A percentile compares a stretch with the other conserved stretches of the same genome.
phyloP scores from a whole-genome alignment of 306 rosid species.

The Rosa persica region DNA sequence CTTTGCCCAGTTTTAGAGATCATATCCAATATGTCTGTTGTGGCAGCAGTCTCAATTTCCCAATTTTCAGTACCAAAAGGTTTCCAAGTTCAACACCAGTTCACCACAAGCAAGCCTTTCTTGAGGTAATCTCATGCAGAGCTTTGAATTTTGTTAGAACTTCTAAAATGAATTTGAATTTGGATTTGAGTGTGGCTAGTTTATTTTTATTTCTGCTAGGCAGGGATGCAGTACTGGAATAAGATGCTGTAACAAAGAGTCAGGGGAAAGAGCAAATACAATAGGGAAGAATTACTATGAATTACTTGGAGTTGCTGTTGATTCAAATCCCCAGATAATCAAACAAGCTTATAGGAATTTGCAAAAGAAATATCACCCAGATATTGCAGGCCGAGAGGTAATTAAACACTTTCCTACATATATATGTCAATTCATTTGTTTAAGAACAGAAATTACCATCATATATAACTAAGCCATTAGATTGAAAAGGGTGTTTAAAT shows the following conservation, averaged over 20 bases:
- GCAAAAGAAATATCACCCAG: slow-evolving; percentile 82
- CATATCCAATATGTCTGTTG: slow-evolving; percentile 37
- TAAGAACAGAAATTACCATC: not conserved
- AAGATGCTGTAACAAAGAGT: slow-evolving; percentile 45
- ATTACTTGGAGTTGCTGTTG: slow-evolving; percentile 64
- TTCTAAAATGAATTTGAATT: not conserved
- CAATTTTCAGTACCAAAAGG: slow-evolving; percentile 30
- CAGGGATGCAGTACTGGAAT: slow-evolving; percentile 30
- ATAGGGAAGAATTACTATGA: slow-evolving; percentile 54
- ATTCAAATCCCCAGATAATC: slow-evolving; percentile 52
- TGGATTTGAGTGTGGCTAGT: not conserved
- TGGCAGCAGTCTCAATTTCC: slow-evolving; percentile 25
- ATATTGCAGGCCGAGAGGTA: slow-evolving; percentile 78
- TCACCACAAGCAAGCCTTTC: slow-evolving; percentile 28
- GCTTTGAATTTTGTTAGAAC: not conserved
- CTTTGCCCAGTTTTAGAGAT: not conserved
- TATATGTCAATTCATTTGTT: not conserved
- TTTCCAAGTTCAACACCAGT: slow-evolving; percentile 34
- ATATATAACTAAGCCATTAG: not conserved
- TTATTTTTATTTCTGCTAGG: slow-evolving; percentile 5
- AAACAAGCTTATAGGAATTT: slow-evolving; percentile 72
- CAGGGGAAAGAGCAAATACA: slow-evolving; percentile 24
- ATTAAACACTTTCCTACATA: not conserved
- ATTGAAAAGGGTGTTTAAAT: not conserved
- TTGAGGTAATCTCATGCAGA: slow-evolving; percentile 44